phyloP scores from a whole-genome alignment of 768 basidiomycete species.

The Russula griseocarnosa region DNA sequence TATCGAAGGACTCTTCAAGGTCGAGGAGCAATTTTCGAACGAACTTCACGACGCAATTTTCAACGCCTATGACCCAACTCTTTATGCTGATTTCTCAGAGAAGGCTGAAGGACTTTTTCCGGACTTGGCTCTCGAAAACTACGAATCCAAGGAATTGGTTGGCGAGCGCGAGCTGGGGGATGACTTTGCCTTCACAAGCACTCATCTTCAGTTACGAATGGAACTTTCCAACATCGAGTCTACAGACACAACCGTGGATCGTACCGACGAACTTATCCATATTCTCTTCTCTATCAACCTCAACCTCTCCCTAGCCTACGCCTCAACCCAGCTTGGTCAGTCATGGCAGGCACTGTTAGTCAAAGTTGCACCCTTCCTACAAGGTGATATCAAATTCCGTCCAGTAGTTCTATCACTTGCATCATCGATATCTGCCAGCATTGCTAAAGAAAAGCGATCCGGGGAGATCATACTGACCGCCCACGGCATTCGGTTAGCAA shows the following conservation, averaged over 20 bases:
- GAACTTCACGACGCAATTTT: slow-evolving; percentile 65
- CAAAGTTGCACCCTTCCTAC: slow-evolving; percentile 58
- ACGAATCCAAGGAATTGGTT: slow-evolving; percentile 58
- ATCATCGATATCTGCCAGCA: slow-evolving; percentile 58
- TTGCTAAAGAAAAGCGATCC: slow-evolving; percentile 62
- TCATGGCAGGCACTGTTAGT: slow-evolving; percentile 75
- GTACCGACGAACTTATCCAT: slow-evolving; percentile 49
- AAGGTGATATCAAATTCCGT: slow-evolving; percentile 55
- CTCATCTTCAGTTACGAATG: slow-evolving; percentile 57
- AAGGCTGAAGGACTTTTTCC: slow-evolving; percentile 51
- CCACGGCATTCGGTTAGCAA: slow-evolving; percentile 67
- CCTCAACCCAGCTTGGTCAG: slow-evolving; percentile 68
- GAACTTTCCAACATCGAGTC: slow-evolving; percentile 42
- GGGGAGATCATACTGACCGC: slow-evolving; percentile 85
- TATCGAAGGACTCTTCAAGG: slow-evolving; percentile 53
- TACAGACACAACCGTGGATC: slow-evolving; percentile 42
- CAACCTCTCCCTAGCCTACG: slow-evolving; percentile 79
- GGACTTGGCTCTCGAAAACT: slow-evolving; percentile 58
- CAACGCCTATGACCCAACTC: slow-evolving; percentile 64
- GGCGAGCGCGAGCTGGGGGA: slow-evolving; percentile 77
- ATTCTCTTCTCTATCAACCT: slow-evolving; percentile 73
- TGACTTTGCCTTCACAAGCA: slow-evolving; percentile 66
- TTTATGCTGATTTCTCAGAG: slow-evolving; percentile 60
- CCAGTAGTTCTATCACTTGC: slow-evolving; percentile 54
- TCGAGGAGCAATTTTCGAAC: slow-evolving; percentile 61